phyloP scores from a whole-genome alignment of 306 rosid genomes.

The Fagus crenata region DNA sequence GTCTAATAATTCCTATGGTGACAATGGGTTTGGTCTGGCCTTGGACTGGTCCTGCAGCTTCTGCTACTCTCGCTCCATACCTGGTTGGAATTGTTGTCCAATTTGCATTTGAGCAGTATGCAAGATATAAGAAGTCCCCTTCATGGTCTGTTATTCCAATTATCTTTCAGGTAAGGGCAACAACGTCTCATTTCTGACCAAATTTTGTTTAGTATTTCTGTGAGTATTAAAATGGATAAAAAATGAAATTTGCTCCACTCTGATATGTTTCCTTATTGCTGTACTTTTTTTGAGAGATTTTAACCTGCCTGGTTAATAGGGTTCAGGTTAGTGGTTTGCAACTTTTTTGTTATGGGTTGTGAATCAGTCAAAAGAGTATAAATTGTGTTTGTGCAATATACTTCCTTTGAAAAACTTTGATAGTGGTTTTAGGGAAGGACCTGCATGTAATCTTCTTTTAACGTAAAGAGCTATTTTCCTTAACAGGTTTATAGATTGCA shows the following conservation, averaged over 20 bases:
- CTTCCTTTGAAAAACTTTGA: not conserved
- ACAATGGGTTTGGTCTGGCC: constrained; percentile 99
- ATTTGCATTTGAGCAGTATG: constrained; percentile 95
- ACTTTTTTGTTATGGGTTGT: too few relatives aligned
- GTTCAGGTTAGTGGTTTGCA: not conserved
- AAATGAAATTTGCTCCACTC: not conserved
- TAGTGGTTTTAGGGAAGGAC: not conserved
- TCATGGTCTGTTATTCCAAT: constrained; percentile 94
- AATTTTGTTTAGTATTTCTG: constrained; percentile 5
- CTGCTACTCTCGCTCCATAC: constrained; percentile 98
- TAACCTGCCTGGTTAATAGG: not conserved
- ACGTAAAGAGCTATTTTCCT: not conserved
- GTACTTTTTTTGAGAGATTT: not conserved
- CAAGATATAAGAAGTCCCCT: constrained; percentile 74
- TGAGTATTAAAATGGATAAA: constrained; percentile 7
- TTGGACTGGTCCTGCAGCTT: constrained; percentile 99
- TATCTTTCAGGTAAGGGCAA: constrained; percentile 74
- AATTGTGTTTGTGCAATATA: not conserved
- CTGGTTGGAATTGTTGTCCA: constrained; percentile 95
- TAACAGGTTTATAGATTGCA: constrained; percentile 89
- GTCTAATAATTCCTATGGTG: constrained; percentile 93
- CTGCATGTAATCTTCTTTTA: not conserved
- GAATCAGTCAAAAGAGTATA: too few relatives aligned
- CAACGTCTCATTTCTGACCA: not conserved
- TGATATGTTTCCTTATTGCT: not conserved